Evolutionary conservation across 2,329 filamentous ascomycete species (phyloP).

Genomic region (Colletotrichum sublineola): DNA sequence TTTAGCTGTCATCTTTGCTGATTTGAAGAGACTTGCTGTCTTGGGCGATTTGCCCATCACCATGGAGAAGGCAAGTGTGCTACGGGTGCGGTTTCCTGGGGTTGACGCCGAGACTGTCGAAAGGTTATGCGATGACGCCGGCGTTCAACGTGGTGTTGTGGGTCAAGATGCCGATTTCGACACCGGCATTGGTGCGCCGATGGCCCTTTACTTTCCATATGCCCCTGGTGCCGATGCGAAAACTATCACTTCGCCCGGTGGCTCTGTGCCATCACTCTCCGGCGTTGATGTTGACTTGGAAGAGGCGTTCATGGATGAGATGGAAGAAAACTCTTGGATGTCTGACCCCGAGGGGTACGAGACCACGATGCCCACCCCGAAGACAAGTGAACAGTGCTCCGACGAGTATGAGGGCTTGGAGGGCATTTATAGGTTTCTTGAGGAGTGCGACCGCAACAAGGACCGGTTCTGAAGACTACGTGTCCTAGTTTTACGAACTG

Average conservation of each 20-base stretch:
- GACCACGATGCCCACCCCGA: slow-evolving; percentile 60
- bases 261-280: slow-evolving; percentile 60
- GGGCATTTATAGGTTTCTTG: slow-evolving; percentile 70
- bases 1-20: slow-evolving; percentile 81
- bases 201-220: slow-evolving; percentile 88
- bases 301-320: slow-evolving; percentile 58
- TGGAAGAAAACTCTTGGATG: slow-evolving; percentile 63
- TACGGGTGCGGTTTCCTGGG: slow-evolving; percentile 91
- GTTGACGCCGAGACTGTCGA: slow-evolving; percentile 88
- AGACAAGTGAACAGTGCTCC: slow-evolving; percentile 58
- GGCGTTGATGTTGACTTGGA: slow-evolving; percentile 52
- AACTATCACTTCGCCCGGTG: slow-evolving; percentile 61
- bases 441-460: slow-evolving; percentile 66
- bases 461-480: slow-evolving; percentile 48
- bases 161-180: slow-evolving; percentile 83
- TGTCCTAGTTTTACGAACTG: neutral
- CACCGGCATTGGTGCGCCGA: slow-evolving; percentile 72
- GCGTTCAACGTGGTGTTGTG: slow-evolving; percentile 83
- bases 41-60: slow-evolving; percentile 88
- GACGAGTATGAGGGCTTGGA: slow-evolving; percentile 68
- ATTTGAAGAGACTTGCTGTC: slow-evolving; percentile 81
- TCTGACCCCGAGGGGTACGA: slow-evolving; percentile 63
- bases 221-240: slow-evolving; percentile 68
- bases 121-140: slow-evolving; percentile 85
- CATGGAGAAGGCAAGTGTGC: slow-evolving; percentile 72